Evolutionary conservation across 2,329 filamentous ascomycete genomes (phyloP).

Genomic region (Onygena corvina): DNA sequence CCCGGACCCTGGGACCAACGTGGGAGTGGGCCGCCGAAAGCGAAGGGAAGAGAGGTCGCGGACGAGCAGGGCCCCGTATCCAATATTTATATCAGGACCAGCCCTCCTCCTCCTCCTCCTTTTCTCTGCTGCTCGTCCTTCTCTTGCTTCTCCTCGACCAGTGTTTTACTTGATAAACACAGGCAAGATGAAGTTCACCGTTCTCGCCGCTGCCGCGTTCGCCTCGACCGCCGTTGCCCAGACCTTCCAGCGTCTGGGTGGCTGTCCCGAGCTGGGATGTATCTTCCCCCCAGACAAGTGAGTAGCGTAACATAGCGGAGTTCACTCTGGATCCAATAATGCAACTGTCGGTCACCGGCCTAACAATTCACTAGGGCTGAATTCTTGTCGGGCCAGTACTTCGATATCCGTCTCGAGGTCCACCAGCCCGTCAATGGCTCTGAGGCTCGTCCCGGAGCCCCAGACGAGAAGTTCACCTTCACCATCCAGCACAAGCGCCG

Average conservation of each 20-base stretch:
- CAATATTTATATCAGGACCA: background rate
- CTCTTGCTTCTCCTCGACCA: background rate
- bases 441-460: slow-evolving; percentile 59
- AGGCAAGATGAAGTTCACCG: slow-evolving; percentile 20
- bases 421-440: slow-evolving; percentile 72
- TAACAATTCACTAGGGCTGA: slow-evolving; percentile 44
- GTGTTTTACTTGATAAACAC: background rate
- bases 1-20: background rate
- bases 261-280: slow-evolving; percentile 45
- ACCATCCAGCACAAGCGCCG: slow-evolving; percentile 54
- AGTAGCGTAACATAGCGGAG: too few relatives aligned
- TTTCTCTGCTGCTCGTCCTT: background rate
- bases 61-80: background rate
- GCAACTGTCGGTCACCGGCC: background rate
- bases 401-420: slow-evolving; percentile 72
- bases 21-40: background rate
- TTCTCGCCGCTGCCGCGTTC: slow-evolving; percentile 20
- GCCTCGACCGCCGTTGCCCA: slow-evolving; percentile 31
- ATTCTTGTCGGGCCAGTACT: slow-evolving; percentile 71
- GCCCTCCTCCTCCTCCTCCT: background rate
- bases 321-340: too few relatives aligned
- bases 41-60: background rate
- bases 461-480: slow-evolving; percentile 61
- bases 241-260: slow-evolving; percentile 45
- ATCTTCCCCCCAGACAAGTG: slow-evolving; percentile 49